Evolutionary conservation across 352 stramenopile species (phyloP), one percentile per base, ranked within the genome.

Genomic region (Phytopythium montanum): DNA sequence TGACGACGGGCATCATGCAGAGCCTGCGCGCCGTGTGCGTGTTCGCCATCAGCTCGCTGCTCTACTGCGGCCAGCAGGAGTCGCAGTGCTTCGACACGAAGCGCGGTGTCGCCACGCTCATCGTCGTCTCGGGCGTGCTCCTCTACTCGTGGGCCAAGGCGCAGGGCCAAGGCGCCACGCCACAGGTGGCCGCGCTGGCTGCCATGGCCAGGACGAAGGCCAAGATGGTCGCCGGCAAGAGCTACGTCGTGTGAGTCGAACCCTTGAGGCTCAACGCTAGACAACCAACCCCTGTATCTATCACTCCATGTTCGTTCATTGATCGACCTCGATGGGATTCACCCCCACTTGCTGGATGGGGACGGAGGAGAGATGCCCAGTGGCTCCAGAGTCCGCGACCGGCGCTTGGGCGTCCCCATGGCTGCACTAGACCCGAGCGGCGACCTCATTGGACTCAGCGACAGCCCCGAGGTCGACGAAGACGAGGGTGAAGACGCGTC

Each of bases 1-100:
- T 95, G 42, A 95, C 85, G 3, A 93, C 86, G 1, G 86, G 83
- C 26, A 93, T 95, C 66, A 92, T 95, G 82, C 86, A 95, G 73
- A 93, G 83, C 45, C 73, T 95, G 55, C 86, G 86, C 41, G 86
- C 86, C 14, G 86, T 95, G 53, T 93, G 86, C 57, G 86, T 95
- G 23, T 95, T 95, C 58, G 64, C 67, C 25, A 79, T 95, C 67
- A 93, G 83, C 60, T 95, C 86, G 49, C 53, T 92, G 59, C 65
- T 95, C 39, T 95, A 90, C 65, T 95, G 86, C 73, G 80, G 71
- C 61, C 73, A 85, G 53, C 86, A 95, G 70, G 83, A 95, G 61
- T 93, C 83, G 31, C 84, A 95, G 55, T 95, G 86, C 64, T 95
- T 92, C 56, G 81, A 92, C 60, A 88, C 81, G 21, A 90, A 90